These are phyloP conservation scores for Musa beccarii DNA, from an alignment of 176 grass and related monocot species.

Conservation along the genomic window DNA sequence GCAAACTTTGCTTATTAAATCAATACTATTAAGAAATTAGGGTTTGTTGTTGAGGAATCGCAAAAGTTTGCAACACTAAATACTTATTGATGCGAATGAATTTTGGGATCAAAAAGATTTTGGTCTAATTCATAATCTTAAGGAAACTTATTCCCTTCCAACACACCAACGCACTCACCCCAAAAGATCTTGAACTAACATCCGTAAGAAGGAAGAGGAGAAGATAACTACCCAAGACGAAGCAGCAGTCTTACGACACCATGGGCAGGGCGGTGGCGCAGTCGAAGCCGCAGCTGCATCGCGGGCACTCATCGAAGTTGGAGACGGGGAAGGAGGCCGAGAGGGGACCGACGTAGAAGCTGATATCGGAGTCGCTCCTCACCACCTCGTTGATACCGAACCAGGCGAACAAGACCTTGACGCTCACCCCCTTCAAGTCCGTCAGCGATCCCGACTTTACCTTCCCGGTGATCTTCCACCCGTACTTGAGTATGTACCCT, in stretches of 20 bases:
- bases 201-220: not conserved
- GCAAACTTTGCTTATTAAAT: no score
- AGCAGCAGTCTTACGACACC: not conserved
- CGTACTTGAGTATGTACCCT: constrained; percentile 35
- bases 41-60: no score
- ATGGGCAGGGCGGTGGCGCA: not conserved
- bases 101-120: no score
- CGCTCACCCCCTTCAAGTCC: constrained; percentile 17
- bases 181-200: no score
- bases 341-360: constrained; percentile 32
- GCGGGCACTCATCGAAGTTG: constrained; percentile 33
- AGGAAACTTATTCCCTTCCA: no score
- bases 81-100: no score
- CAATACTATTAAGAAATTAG: no score
- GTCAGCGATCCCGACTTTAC: constrained; percentile 21
- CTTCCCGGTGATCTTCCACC: constrained; percentile 27
- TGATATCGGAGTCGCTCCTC: constrained; percentile 15
- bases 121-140: no score
- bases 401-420: constrained; percentile 33
- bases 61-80: no score
- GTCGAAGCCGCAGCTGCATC: constrained; percentile 21
- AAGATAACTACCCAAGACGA: not conserved
- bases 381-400: constrained; percentile 24
- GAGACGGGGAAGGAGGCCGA: constrained; percentile 31
- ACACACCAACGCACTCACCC: no score